These are phyloP conservation scores for Mycena olivaceomarginata DNA, from an alignment of 768 basidiomycete species.

Conservation along the genomic window DNA sequence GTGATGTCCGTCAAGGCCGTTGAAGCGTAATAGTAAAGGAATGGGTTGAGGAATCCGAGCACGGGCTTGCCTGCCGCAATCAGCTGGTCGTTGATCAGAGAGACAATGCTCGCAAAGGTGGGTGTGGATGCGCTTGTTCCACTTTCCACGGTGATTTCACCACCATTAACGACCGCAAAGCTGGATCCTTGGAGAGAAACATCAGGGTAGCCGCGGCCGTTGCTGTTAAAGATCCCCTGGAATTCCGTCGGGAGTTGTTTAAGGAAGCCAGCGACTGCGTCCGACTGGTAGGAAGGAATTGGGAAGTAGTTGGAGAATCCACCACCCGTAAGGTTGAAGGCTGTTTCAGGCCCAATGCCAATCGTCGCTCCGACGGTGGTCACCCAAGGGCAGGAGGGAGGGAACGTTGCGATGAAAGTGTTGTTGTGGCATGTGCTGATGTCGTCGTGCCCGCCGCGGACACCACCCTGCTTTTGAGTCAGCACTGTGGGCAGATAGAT, in stretches of 20 bases:
- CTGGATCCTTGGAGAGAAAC: neutral
- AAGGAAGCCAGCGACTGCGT: neutral
- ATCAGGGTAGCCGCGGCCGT: neutral
- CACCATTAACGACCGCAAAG: neutral
- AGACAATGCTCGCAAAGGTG: neutral
- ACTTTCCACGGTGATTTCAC: neutral
- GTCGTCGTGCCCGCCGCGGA: slow-evolving; percentile 15
- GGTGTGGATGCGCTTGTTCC: neutral
- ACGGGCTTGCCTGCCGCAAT: neutral
- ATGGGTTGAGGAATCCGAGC: too few species aligned
- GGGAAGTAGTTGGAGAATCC: neutral
- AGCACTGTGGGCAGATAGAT: neutral
- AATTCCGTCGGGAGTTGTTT: neutral
- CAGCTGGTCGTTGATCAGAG: neutral
- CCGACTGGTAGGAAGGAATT: neutral
- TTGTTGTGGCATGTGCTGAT: neutral
- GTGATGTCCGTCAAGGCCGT: neutral
- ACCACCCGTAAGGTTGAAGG: neutral
- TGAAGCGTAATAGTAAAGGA: neutral
- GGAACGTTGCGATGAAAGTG: slow-evolving; percentile 30
- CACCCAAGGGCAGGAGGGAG: slow-evolving; percentile 47
- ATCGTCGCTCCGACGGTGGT: slow-evolving; percentile 14
- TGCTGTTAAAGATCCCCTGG: neutral
- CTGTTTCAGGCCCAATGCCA: neutral
- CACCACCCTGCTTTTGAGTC: slow-evolving; percentile 7